Percentiles rank a stretch among this genome's conserved stretches.
phyloP scores from a whole-genome alignment of 129 eudicot genomes.

The Ambrosia trifida region DNA sequence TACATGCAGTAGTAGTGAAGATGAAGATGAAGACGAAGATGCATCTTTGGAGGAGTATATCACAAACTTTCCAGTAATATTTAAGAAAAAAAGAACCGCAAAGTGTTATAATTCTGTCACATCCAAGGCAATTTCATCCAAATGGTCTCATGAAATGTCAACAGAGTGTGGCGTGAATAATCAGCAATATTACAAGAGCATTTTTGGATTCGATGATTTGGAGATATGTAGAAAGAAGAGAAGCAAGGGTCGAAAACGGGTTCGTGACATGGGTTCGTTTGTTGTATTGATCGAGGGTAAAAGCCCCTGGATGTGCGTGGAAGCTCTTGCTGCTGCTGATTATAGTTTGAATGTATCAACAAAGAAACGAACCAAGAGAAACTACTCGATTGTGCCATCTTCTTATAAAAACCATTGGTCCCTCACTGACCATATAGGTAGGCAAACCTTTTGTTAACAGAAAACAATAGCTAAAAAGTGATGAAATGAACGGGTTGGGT shows the following conservation, averaged over 20 bases:
- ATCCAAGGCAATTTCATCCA: slow-evolving; percentile 35
- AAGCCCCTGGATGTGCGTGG: slow-evolving; percentile 42
- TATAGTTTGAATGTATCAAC: slow-evolving; percentile 39
- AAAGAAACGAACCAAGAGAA: slow-evolving; percentile 69
- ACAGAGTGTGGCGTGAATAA: slow-evolving; percentile 12
- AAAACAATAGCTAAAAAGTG: not conserved
- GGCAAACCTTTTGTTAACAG: not conserved
- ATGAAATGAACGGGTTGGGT: not conserved
- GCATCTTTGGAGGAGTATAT: slow-evolving; percentile 42
- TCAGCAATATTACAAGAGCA: slow-evolving; percentile 27
- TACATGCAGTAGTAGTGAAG: slow-evolving; percentile 42
- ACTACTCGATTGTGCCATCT: slow-evolving; percentile 20
- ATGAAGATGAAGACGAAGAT: slow-evolving; percentile 39
- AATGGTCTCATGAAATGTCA: slow-evolving; percentile 23
- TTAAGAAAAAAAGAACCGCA: slow-evolving; percentile 76
- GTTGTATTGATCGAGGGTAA: slow-evolving; percentile 38
- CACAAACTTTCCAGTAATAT: slow-evolving; percentile 48
- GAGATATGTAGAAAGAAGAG: slow-evolving; percentile 50
- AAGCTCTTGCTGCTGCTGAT: slow-evolving; percentile 50
- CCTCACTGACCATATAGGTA: slow-evolving; percentile 32
- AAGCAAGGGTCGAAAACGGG: slow-evolving; percentile 53
- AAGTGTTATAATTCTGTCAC: slow-evolving; percentile 30
- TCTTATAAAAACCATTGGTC: slow-evolving; percentile 30
- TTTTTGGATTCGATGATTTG: slow-evolving; percentile 29
- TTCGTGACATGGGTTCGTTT: slow-evolving; percentile 50